Percentiles rank a stretch among this genome's conserved stretches.
Evolutionary conservation across 352 stramenopile genomes (phyloP).

Genomic region (Phytophthora lateralis): DNA sequence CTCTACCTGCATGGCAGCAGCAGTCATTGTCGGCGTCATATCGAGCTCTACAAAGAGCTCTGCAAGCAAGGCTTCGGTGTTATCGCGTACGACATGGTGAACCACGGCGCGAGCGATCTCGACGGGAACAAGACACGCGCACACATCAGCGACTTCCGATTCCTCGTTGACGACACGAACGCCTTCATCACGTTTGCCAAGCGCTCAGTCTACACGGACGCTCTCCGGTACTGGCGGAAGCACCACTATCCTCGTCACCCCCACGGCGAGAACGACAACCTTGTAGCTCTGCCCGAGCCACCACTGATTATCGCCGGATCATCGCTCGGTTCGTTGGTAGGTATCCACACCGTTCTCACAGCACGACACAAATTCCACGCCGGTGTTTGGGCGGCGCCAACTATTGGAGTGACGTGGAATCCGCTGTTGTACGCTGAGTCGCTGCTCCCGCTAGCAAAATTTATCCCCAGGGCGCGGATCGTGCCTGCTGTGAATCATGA

Average conservation of each 20-base stretch:
- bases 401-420: constrained; percentile 56
- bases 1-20: constrained; percentile 53
- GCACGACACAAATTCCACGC: constrained; percentile 52
- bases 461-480: constrained; percentile 45
- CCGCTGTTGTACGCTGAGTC: constrained; percentile 42
- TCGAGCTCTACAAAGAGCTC: constrained; percentile 50
- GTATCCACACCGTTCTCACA: constrained; percentile 57
- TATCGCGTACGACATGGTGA: constrained; percentile 52
- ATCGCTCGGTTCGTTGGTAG: constrained; percentile 61
- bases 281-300: constrained; percentile 23
- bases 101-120: constrained; percentile 55
- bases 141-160: constrained; percentile 43
- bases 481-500: constrained; percentile 58
- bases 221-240: constrained; percentile 35
- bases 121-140: constrained; percentile 40
- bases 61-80: constrained; percentile 50
- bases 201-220: constrained; percentile 33
- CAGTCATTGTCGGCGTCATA: constrained; percentile 50
- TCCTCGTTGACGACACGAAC: constrained; percentile 62
- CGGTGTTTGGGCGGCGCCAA: constrained; percentile 54
- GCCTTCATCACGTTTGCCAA: constrained; percentile 50
- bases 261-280: constrained; percentile 14
- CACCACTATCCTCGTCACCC: constrained; percentile 23
- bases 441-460: constrained; percentile 41
- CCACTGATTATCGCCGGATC: constrained; percentile 65